Evolutionary conservation across 345 rosid species (phyloP), one percentile per base, ranked within the genome.

Genomic region (Eucalyptus decipiens): DNA sequence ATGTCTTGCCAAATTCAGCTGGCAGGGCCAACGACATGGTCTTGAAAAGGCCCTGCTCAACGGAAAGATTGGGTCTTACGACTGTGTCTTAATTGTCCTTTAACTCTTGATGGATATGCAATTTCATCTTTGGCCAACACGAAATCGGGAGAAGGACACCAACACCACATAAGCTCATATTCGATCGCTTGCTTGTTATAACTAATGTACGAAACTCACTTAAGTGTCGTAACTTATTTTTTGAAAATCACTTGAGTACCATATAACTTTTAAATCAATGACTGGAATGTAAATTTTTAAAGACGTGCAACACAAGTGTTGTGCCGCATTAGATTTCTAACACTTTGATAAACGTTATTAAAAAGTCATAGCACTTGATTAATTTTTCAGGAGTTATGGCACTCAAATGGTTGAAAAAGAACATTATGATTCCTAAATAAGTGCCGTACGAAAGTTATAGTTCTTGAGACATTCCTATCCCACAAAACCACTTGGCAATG

Each of bases 301-400:
- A 56, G 30, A 10, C 2, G 6, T 24, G 30, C 65, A 58, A 9
- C 30, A 11, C 30, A 58, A 24, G 65, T 58, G 30, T 3, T 3
- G 6, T 58, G 6, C 65, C 6, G 13, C 30, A 11, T 58, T 26
- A 26, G 14, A 24, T 58, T 58, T 58, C 30, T 26, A 26, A 11
- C 1, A 58, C 3, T 26, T 24, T 4, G 12, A 14, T 58, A 11
- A 26, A 24, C 18, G 0, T n/a, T 30, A 3, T 30, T 62, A 26
- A 30, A 62, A 30, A 30, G 69, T 62, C 69, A 30, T 2, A 9
- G 8, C 18, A 62, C 18, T 62, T n/a, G 4, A 30, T 6, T 7
- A 7, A 13, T 62, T 15, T 4, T 10, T 62, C 9, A 4, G 2
- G 28, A 62, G 34, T 21, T 14, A 62, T 13, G 4, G 0, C 9